Percentiles rank a stretch among this genome's conserved stretches.
Conservation (phyloP, 306 rosid genomes). For the Luffa acutangula region DNA sequence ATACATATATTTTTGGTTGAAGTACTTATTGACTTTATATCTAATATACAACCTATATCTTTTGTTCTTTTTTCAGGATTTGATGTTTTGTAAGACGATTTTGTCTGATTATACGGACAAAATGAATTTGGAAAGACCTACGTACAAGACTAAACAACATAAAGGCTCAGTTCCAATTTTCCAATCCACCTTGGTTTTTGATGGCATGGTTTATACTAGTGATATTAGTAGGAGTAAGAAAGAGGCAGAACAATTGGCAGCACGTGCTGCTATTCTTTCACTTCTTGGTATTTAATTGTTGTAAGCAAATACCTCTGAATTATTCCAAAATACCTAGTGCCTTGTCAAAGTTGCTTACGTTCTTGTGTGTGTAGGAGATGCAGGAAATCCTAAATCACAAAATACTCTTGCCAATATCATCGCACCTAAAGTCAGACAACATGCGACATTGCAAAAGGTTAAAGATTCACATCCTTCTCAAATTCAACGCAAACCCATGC, state of each 20-base stretch:
- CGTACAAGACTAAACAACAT: conserved; percentile 20
- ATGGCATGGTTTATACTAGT: conserved; percentile 29
- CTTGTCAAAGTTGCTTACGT: not conserved
- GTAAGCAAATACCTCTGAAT: not conserved
- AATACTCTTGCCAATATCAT: conserved; percentile 24
- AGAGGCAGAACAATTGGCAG: conserved; percentile 57
- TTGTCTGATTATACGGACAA: conserved; percentile 45
- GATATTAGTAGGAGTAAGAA: conserved; percentile 29
- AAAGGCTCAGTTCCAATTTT: conserved; percentile 23
- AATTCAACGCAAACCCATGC: not conserved
- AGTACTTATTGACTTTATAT: not conserved
- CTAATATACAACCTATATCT: not conserved
- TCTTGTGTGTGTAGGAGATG: conserved; percentile 11
- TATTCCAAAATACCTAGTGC: not conserved
- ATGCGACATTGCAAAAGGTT: conserved; percentile 11
- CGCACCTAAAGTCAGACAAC: conserved; percentile 26
- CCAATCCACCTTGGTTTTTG: conserved; percentile 33
- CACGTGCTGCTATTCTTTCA: conserved; percentile 33
- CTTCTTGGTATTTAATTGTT: conserved; percentile 33
- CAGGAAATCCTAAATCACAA: conserved; percentile 23
- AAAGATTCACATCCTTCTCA: not conserved
- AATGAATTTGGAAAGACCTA: conserved; percentile 24
- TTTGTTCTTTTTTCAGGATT: conserved; percentile 19
- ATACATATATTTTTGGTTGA: not conserved
- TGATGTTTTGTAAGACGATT: conserved; percentile 30